These are phyloP conservation scores for Trichoderma breve DNA, from an alignment of 2,329 filamentous ascomycete species.

Conservation along the genomic window DNA sequence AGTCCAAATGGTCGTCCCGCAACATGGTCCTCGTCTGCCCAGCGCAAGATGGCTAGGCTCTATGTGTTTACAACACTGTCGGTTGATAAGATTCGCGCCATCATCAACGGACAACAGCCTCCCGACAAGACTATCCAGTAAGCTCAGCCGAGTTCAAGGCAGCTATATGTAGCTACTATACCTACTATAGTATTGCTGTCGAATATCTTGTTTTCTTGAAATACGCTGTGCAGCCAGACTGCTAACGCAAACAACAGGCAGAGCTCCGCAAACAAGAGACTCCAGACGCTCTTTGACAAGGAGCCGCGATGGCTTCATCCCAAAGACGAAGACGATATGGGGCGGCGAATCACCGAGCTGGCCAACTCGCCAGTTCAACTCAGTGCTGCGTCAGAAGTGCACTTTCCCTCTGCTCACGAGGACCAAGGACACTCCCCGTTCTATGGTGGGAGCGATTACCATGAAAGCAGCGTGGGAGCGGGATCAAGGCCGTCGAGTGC, in stretches of 20 bases:
- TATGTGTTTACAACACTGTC: slow-evolving; percentile 57
- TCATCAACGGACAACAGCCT: slow-evolving; percentile 41
- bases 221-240: background rate
- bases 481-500: background rate
- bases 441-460: background rate
- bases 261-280: slow-evolving; percentile 59
- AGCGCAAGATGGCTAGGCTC: slow-evolving; percentile 53
- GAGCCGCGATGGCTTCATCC: slow-evolving; percentile 58
- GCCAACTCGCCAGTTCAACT: slow-evolving; percentile 39
- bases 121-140: slow-evolving; percentile 49
- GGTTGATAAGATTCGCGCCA: slow-evolving; percentile 48
- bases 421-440: background rate
- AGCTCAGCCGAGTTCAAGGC: slow-evolving; percentile 20
- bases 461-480: background rate
- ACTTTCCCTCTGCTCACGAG: background rate
- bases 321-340: slow-evolving; percentile 50
- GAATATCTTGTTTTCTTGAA: background rate
- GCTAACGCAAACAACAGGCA: slow-evolving; percentile 38
- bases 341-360: slow-evolving; percentile 47
- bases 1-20: slow-evolving; percentile 49
- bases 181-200: background rate
- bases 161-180: background rate
- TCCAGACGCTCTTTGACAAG: slow-evolving; percentile 56
- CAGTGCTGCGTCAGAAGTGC: background rate
- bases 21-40: slow-evolving; percentile 53